Evolutionary conservation across 441 rosid species (phyloP).

Genomic region (Pelargonium cotyledonis): DNA sequence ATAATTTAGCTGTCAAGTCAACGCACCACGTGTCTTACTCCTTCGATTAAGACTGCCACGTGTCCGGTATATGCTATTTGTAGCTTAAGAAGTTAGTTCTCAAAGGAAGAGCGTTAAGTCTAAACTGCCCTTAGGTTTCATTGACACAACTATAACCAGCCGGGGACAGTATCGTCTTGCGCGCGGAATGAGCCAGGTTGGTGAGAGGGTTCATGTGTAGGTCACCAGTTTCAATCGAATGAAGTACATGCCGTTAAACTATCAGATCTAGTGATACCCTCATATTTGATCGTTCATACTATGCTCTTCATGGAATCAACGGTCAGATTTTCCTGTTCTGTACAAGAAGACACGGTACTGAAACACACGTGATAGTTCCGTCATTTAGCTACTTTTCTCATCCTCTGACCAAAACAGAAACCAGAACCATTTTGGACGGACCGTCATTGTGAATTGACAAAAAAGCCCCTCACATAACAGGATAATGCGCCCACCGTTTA

Average conservation of each 20-base stretch:
- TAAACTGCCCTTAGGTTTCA: background rate
- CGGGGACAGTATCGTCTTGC: conserved; percentile 22
- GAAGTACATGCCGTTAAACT: conserved; percentile 21
- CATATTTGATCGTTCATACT: background rate
- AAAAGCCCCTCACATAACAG: conserved; percentile 19
- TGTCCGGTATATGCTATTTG: conserved; percentile 26
- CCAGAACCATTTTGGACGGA: conserved; percentile 16
- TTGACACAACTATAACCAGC: background rate
- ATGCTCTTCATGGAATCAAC: background rate
- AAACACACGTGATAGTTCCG: conserved; percentile 31
- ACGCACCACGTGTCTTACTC: conserved; percentile 33
- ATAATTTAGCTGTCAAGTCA: conserved; percentile 6
- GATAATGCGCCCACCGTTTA: background rate
- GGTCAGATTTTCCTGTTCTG: background rate
- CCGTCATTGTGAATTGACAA: conserved; percentile 28
- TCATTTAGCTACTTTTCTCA: conserved; percentile 20
- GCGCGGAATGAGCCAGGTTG: conserved; percentile 17
- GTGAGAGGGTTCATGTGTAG: conserved; percentile 24
- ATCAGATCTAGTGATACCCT: conserved; percentile 7
- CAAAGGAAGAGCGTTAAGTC: background rate
- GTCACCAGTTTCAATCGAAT: conserved; percentile 16
- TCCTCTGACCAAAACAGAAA: conserved; percentile 26
- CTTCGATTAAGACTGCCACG: conserved; percentile 45
- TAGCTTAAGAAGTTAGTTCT: background rate
- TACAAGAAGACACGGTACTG: background rate